Percentiles rank a stretch among this genome's conserved stretches.
Conservation (phyloP, 2,329 filamentous ascomycete genomes). For the Neospermospora avenae region DNA sequence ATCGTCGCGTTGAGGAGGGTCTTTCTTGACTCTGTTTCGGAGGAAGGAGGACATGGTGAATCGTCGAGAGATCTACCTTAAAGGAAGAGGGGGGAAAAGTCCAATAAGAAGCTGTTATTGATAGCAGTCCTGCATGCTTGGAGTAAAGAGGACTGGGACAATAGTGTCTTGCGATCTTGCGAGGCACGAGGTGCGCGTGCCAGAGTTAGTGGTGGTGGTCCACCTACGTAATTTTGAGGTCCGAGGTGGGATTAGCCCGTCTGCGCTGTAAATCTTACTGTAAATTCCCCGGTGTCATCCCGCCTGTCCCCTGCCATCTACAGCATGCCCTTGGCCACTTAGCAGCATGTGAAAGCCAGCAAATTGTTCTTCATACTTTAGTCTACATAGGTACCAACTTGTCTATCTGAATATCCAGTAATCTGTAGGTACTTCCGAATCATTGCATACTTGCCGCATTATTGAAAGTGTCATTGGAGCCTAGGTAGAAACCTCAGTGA, state of each 20-base stretch:
- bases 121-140: neutral
- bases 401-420: too few relatives aligned
- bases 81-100: neutral
- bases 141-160: neutral
- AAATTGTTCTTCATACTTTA: too few relatives aligned
- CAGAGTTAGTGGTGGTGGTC: neutral
- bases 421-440: too few relatives aligned
- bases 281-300: neutral
- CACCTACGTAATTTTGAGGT: slow-evolving; percentile 7
- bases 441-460: too few relatives aligned
- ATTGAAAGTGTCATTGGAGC: too few relatives aligned
- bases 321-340: neutral
- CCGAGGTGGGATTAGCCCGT: neutral
- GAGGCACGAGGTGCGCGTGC: neutral
- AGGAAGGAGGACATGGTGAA: slow-evolving; percentile 15
- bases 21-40: slow-evolving; percentile 26
- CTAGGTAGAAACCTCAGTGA: too few relatives aligned
- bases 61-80: neutral
- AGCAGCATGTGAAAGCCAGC: slow-evolving; percentile 10
- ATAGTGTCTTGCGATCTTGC: neutral
- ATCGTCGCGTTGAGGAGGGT: slow-evolving; percentile 13
- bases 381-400: too few relatives aligned
- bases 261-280: neutral
- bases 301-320: slow-evolving; percentile 1
- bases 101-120: neutral